Conservation (phyloP, 2,329 filamentous ascomycete genomes). For the Sordariomycetes sp. region DNA sequence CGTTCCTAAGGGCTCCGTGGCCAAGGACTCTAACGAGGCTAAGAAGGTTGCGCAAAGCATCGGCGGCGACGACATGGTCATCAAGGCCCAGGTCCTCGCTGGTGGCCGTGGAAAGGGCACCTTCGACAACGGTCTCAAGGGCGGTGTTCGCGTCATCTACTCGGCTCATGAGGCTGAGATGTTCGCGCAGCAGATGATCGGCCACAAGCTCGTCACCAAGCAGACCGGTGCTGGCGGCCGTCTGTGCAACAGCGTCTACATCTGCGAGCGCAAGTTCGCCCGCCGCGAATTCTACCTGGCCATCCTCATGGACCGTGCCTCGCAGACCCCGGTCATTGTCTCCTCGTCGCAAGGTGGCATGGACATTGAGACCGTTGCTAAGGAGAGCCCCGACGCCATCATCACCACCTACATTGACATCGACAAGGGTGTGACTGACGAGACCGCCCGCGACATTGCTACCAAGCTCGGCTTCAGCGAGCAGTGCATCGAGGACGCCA, state of each 20-base stretch:
- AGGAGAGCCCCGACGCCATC: constrained; percentile 95
- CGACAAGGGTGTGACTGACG: constrained; percentile 88
- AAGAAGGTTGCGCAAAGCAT: constrained; percentile 87
- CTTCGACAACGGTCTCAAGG: constrained; percentile 98
- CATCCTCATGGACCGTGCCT: constrained; percentile 92
- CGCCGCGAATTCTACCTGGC: constrained; percentile 98
- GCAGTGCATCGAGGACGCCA: constrained; percentile 93
- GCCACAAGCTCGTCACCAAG: constrained; percentile 99
- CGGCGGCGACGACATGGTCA: constrained; percentile 93
- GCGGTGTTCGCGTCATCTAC: constrained; percentile 97
- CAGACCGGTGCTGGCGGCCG: constrained; percentile 91
- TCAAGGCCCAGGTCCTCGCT: constrained; percentile 98
- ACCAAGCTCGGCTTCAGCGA: constrained; percentile 93
- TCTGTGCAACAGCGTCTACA: constrained; percentile 95
- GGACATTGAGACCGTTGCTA: constrained; percentile 98
- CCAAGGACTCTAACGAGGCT: constrained; percentile 75
- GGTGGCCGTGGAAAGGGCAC: constrained; percentile 96
- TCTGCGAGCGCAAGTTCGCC: constrained; percentile 99
- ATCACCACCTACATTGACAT: constrained; percentile 91
- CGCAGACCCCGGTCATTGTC: constrained; percentile 89
- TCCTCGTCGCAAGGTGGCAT: constrained; percentile 97
- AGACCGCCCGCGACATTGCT: constrained; percentile 84
- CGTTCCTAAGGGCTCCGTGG: constrained; percentile 83
- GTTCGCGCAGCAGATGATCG: constrained; percentile 99
- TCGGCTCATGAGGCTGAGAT: constrained; percentile 93